These are phyloP conservation scores for Karstenula rhodostoma DNA, from an alignment of 2,329 filamentous ascomycete species.

Conservation along the genomic window DNA sequence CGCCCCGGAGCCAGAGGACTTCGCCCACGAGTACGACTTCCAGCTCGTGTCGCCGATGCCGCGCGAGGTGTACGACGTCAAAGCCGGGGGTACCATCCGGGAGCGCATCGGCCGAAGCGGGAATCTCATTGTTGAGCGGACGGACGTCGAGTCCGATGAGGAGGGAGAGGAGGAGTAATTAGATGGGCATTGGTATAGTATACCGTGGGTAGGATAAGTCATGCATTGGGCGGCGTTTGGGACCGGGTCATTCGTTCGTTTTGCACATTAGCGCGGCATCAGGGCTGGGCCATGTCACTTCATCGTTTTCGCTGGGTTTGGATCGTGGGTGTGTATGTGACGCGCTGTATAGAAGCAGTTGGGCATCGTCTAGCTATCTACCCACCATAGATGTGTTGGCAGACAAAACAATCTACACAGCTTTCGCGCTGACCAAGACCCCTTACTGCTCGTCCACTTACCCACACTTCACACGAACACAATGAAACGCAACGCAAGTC, in stretches of 20 bases:
- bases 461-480: too few relatives aligned
- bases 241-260: not conserved
- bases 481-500: too few relatives aligned
- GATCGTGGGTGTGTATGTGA: not conserved
- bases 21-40: constrained; percentile 85
- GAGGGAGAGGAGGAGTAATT: constrained; percentile 47
- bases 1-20: constrained; percentile 67
- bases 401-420: too few relatives aligned
- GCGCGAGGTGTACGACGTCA: constrained; percentile 78
- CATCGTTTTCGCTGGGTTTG: not conserved
- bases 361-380: too few relatives aligned
- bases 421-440: too few relatives aligned
- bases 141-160: constrained; percentile 64
- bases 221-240: constrained; percentile 20
- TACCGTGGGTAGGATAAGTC: too few relatives aligned
- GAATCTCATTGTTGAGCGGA: constrained; percentile 86
- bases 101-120: constrained; percentile 82
- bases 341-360: not conserved
- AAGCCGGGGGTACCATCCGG: constrained; percentile 70
- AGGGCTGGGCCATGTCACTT: not conserved
- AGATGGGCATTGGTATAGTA: constrained; percentile 5
- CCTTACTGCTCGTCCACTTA: too few relatives aligned
- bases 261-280: constrained; percentile 10
- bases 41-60: constrained; percentile 86
- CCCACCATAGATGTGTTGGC: too few relatives aligned